These are phyloP conservation scores for Schizophyllum amplum DNA, from an alignment of 1,284 basidiomycete genomes.

Conservation along the genomic window DNA sequence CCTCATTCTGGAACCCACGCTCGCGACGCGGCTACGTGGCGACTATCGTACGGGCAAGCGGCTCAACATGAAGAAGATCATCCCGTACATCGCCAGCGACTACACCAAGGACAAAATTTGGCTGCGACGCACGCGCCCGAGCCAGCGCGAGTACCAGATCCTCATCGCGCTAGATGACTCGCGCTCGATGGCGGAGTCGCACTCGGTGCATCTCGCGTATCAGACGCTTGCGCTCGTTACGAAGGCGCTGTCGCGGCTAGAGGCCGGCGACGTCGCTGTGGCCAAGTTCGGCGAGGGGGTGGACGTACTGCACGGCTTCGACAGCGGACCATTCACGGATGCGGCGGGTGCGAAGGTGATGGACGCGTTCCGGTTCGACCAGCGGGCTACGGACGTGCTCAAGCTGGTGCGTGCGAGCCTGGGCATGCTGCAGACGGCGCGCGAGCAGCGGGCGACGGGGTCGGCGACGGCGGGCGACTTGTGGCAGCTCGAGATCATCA, in stretches of 20 bases:
- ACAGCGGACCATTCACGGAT: conserved; percentile 72
- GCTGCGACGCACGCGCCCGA: conserved; percentile 91
- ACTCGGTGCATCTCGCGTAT: conserved; percentile 90
- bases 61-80: conserved; percentile 99
- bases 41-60: conserved; percentile 98
- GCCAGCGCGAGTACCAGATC: conserved; percentile 93
- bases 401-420: conserved; percentile 82
- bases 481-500: conserved; percentile 98
- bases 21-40: conserved; percentile 90
- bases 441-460: conserved; percentile 53
- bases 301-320: conserved; percentile 86
- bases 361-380: conserved; percentile 83
- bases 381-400: conserved; percentile 87
- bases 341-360: conserved; percentile 76
- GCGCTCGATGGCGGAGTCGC: conserved; percentile 91
- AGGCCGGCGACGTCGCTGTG: conserved; percentile 91
- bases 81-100: conserved; percentile 97
- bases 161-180: conserved; percentile 95
- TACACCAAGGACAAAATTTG: conserved; percentile 99
- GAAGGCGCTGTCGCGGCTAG: conserved; percentile 85
- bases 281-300: conserved; percentile 87
- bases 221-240: conserved; percentile 91
- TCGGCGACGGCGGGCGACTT: conserved; percentile 72
- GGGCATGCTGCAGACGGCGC: conserved; percentile 65
- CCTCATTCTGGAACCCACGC: conserved; percentile 91